A percentile compares a stretch with the other conserved stretches of the same genome.
These are phyloP conservation scores for Anthracocystis walkeri DNA, from an alignment of 1,284 basidiomycete genomes.

Conservation along the genomic window DNA sequence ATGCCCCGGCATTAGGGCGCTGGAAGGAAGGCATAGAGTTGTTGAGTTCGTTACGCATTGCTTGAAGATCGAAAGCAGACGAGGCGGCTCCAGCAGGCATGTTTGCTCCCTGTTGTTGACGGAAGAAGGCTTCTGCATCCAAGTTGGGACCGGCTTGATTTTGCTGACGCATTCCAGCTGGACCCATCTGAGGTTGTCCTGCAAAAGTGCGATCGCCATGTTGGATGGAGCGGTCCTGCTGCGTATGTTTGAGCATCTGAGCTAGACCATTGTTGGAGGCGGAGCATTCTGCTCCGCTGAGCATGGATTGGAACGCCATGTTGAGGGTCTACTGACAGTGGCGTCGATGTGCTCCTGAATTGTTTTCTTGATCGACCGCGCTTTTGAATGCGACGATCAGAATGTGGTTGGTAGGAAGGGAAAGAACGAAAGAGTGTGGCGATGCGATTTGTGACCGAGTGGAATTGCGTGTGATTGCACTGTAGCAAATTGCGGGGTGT, in stretches of 20 bases:
- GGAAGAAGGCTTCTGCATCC: constrained; percentile 65
- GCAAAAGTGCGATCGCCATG: constrained; percentile 61
- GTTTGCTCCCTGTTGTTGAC: constrained; percentile 48
- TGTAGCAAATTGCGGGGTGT: neutral
- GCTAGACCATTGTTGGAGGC: constrained; percentile 86
- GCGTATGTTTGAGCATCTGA: constrained; percentile 90
- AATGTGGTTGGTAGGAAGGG: neutral
- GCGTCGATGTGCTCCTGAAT: neutral
- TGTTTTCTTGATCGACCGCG: neutral
- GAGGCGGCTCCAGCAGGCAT: constrained; percentile 31
- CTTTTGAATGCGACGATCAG: neutral
- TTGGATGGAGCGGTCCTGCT: constrained; percentile 87
- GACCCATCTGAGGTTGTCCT: constrained; percentile 37
- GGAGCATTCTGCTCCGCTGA: constrained; percentile 91
- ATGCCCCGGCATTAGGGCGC: constrained; percentile 25
- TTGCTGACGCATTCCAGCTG: constrained; percentile 46
- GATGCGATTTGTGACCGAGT: neutral
- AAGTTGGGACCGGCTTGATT: constrained; percentile 38
- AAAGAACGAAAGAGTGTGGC: constrained; percentile 1
- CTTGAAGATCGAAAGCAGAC: constrained; percentile 59
- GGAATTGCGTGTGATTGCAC: neutral
- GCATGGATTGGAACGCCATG: constrained; percentile 74
- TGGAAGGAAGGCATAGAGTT: constrained; percentile 31
- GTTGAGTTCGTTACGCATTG: constrained; percentile 54
- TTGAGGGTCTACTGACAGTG: neutral